A percentile compares a stretch with the other conserved stretches of the same genome.
Evolutionary conservation across 2,329 filamentous ascomycete species (phyloP).

Genomic region (Alternaria arborescens): DNA sequence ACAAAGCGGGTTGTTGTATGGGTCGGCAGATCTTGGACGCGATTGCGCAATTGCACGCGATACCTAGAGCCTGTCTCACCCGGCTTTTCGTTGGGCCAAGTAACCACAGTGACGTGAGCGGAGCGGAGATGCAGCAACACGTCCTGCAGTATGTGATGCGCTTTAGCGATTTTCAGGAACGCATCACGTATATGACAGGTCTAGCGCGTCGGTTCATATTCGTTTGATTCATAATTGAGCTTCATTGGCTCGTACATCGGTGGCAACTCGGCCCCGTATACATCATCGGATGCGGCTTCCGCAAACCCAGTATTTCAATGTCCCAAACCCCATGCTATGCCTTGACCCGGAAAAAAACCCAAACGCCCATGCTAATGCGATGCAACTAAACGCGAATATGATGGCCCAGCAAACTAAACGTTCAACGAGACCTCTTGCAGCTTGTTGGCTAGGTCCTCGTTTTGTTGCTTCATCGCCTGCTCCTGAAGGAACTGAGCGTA

Average conservation of each 20-base stretch:
- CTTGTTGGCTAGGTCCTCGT: constrained; percentile 42
- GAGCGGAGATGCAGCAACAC: constrained; percentile 6
- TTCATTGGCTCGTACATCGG: constrained; percentile 22
- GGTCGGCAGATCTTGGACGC: constrained; percentile 45
- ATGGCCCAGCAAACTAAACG: constrained; percentile 21
- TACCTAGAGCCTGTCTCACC: constrained; percentile 26
- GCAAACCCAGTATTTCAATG: constrained; percentile 13
- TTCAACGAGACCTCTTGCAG: constrained; percentile 42
- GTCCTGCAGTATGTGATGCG: constrained; percentile 4
- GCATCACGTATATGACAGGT: constrained; percentile 8
- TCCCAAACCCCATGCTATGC: constrained; percentile 21
- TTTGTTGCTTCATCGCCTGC: constrained; percentile 69
- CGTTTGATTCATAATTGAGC: constrained; percentile 22
- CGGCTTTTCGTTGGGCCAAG: constrained; percentile 8
- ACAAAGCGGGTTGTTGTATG: constrained; percentile 32
- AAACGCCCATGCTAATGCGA: constrained; percentile 51
- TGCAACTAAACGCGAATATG: constrained; percentile 2
- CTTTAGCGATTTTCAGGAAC: constrained; percentile 9
- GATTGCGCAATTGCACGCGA: constrained; percentile 52
- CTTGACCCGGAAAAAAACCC: constrained; percentile 22
- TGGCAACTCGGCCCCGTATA: constrained; percentile 37
- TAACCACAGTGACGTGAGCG: constrained; percentile 19
- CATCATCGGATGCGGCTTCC: constrained; percentile 14
- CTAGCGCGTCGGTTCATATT: constrained; percentile 2
- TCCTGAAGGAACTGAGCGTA: constrained; percentile 86